A percentile compares a stretch with the other conserved stretches of the same genome.
Conservation (phyloP, 2,329 filamentous ascomycete species). For the Thielaviopsis ethacetica region DNA sequence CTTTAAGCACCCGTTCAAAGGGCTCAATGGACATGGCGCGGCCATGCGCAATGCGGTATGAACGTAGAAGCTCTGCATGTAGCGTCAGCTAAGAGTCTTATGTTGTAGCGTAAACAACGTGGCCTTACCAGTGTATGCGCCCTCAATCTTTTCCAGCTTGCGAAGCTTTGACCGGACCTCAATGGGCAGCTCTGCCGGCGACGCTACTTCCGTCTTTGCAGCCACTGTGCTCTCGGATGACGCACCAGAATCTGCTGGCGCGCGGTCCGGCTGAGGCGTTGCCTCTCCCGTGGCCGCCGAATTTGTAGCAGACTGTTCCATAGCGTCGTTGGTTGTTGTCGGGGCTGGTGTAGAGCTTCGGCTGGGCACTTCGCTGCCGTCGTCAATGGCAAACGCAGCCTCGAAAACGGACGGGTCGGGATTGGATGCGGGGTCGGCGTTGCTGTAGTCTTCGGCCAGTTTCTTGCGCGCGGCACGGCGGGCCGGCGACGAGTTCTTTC, state of each 20-base stretch:
- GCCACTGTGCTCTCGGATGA: conserved; percentile 8
- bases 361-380: conserved; percentile 43
- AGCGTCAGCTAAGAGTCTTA: neutral
- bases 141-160: conserved; percentile 79
- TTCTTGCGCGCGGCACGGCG: conserved; percentile 23
- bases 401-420: conserved; percentile 83
- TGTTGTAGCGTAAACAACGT: neutral
- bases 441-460: conserved; percentile 15
- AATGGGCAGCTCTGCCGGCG: conserved; percentile 43
- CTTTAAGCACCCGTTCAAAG: conserved; percentile 79
- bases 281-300: neutral
- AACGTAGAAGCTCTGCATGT: conserved; percentile 60
- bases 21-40: conserved; percentile 77
- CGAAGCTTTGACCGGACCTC: conserved; percentile 62
- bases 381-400: conserved; percentile 67
- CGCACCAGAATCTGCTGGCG: conserved; percentile 11
- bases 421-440: conserved; percentile 28
- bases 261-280: conserved; percentile 13
- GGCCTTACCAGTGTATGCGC: conserved; percentile 62
- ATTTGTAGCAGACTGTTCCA: neutral
- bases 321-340: neutral
- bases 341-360: conserved; percentile 27
- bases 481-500: conserved; percentile 9
- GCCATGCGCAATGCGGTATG: conserved; percentile 81
- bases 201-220: conserved; percentile 10